Conservation (phyloP, 306 rosid species). For the Argentina anserina region DNA sequence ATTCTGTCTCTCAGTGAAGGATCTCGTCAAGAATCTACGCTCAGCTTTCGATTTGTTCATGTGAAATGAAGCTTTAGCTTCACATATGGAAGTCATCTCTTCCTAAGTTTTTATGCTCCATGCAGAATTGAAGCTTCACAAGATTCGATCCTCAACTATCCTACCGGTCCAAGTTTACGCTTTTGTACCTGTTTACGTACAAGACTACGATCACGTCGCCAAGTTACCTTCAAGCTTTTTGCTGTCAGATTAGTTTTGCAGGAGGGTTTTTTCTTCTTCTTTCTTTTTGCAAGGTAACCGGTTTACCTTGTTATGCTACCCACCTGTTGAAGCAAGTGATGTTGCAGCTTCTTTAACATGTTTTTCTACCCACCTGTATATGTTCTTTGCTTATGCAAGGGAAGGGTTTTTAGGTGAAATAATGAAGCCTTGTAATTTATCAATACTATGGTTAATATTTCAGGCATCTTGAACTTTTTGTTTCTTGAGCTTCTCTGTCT, state of each 20-base stretch:
- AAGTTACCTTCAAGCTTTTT: conserved; percentile 34
- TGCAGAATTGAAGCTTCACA: conserved; percentile 29
- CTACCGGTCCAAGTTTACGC: conserved; percentile 24
- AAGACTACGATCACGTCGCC: conserved; percentile 38
- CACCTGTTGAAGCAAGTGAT: conserved; percentile 38
- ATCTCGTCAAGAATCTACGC: conserved; percentile 64
- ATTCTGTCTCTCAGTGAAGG: conserved; percentile 63
- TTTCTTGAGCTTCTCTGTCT: conserved; percentile 24
- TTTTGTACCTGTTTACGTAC: conserved; percentile 30
- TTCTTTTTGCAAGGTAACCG: conserved; percentile 49
- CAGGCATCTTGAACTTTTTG: conserved; percentile 22
- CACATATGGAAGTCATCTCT: neutral
- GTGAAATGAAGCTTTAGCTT: conserved; percentile 35
- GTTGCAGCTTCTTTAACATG: conserved; percentile 31
- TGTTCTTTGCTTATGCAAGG: conserved; percentile 18
- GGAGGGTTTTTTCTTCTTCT: conserved; percentile 43
- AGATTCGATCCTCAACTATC: neutral
- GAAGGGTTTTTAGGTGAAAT: conserved; percentile 33
- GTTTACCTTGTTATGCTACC: conserved; percentile 43
- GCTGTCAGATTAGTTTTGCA: conserved; percentile 49
- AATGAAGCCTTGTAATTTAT: conserved; percentile 34
- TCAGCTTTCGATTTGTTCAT: conserved; percentile 45
- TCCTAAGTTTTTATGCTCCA: neutral
- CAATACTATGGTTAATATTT: conserved; percentile 22
- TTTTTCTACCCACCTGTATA: conserved; percentile 26